Evolutionary conservation across 2,329 filamentous ascomycete genomes (phyloP), one percentile per base, ranked within the genome.

Genomic region (Nemania sp.): DNA sequence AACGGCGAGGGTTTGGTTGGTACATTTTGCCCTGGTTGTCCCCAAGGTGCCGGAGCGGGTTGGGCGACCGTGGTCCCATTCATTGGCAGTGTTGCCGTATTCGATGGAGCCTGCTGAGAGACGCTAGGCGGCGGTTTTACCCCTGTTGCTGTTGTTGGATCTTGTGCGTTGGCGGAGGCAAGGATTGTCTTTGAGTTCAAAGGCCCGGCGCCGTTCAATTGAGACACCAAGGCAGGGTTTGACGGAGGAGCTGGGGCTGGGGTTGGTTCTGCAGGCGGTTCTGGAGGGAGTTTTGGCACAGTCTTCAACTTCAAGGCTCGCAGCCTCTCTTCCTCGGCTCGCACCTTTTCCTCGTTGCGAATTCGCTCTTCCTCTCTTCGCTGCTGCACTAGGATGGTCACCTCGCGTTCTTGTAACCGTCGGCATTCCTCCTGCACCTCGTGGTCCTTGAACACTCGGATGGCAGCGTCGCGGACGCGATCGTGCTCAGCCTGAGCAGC

Each of bases 401-500:
- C 75, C 67, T 83, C 79, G 59, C 76, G 75, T 24, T 77, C 74
- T 38, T 73, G 70, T 29, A 79, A 54, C 20, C 75, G 72, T 27
- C 71, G 71, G 22, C 72, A 73, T 69, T 85, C 80, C 69, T 84
- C 79, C 59, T 83, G 77, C 18, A 84, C 73, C 66, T 84, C 80
- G 66, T 88, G 81, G 47, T 85, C 77, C 66, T 85, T 79, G 63
- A 82, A 85, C 6, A 84, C 83, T 18, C 82, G 80, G 41, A 87
- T 77, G 7, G 86, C 86, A 32, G 80, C 79, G 62, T 84, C 80
- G 29, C 86, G 85, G 11, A 95, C 86, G 29, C 87, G 85, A 43
- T 92, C 87, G 77, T 94, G 92, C 74, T 91, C 87, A 15, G 84
- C 83, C 56, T 88, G 88, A 3, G 90, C 90, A 54, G 87, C 86